A percentile compares a stretch with the other conserved stretches of the same genome.
Conservation (phyloP, 352 stramenopile genomes). For the Globisporangium echinulatum region DNA sequence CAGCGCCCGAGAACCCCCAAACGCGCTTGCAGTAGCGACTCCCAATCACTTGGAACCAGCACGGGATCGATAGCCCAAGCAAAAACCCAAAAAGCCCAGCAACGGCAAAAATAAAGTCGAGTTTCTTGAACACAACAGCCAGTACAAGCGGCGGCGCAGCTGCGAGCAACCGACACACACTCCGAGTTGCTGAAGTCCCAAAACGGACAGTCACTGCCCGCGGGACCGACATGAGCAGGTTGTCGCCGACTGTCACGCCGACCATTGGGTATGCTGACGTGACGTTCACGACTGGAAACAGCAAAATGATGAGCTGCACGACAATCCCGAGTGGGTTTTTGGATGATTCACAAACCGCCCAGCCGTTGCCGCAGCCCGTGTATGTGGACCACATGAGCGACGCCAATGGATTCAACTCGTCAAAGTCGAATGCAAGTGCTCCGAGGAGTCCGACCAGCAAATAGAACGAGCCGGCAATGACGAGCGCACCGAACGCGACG, state of each 20-base stretch:
- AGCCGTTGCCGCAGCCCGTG: conserved; percentile 77
- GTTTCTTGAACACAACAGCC: conserved; percentile 77
- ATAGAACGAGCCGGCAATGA: conserved; percentile 69
- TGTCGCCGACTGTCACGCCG: conserved; percentile 76
- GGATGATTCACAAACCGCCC: conserved; percentile 33
- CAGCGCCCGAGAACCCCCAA: conserved; percentile 58
- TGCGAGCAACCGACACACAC: conserved; percentile 58
- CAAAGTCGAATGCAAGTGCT: conserved; percentile 45
- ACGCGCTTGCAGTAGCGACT: conserved; percentile 72
- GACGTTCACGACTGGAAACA: conserved; percentile 83
- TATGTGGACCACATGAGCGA: conserved; percentile 78
- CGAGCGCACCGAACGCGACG: conserved; percentile 56
- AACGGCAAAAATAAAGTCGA: conserved; percentile 82
- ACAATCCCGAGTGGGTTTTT: conserved; percentile 43
- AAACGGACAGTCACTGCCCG: conserved; percentile 47
- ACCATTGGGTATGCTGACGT: conserved; percentile 84
- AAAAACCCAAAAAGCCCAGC: conserved; percentile 76
- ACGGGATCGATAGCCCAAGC: conserved; percentile 70
- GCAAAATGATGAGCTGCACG: conserved; percentile 71
- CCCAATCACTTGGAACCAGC: conserved; percentile 80
- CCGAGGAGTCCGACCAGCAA: conserved; percentile 67
- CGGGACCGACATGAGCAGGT: conserved; percentile 81
- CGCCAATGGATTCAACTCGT: conserved; percentile 72
- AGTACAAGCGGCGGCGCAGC: conserved; percentile 63
- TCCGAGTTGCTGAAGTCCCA: conserved; percentile 35